Conservation (phyloP, 2,329 filamentous ascomycete genomes). For the Fusarium buharicum region DNA sequence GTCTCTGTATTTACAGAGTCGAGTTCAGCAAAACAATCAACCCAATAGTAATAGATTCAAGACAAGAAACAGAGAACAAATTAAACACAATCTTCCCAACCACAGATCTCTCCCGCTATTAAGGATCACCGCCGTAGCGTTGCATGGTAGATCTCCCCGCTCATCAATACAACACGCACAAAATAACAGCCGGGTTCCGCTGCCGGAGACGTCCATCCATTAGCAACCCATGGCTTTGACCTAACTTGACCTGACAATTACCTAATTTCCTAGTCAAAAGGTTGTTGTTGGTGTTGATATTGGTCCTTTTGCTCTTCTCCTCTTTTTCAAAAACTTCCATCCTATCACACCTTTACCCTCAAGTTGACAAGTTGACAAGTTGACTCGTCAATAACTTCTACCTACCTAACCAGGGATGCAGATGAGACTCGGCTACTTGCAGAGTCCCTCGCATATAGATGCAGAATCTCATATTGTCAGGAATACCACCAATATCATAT, state of each 20-base stretch:
- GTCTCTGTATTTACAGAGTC: neutral
- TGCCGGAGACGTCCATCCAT: constrained; percentile 16
- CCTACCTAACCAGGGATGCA: too few species aligned
- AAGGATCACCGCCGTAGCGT: constrained; percentile 7
- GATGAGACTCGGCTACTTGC: too few species aligned
- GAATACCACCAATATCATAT: neutral
- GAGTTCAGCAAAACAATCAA: neutral
- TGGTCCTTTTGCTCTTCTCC: neutral
- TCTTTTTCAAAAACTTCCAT: too few species aligned
- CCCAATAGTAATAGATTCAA: neutral
- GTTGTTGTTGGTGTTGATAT: neutral
- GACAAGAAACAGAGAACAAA: neutral
- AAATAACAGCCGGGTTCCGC: constrained; percentile 23
- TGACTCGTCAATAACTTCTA: neutral
- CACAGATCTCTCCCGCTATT: neutral
- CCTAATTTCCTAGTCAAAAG: constrained; percentile 2
- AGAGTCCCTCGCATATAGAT: neutral
- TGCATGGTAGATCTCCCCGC: constrained; percentile 15
- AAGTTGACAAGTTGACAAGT: neutral
- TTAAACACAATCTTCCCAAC: too few species aligned
- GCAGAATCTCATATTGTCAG: neutral
- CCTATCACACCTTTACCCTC: too few species aligned
- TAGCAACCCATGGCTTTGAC: neutral
- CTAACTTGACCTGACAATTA: neutral
- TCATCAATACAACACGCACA: neutral